phyloP scores from a whole-genome alignment of 1,139 yeast genomes.

The Nakaseomyces nivariensis region DNA sequence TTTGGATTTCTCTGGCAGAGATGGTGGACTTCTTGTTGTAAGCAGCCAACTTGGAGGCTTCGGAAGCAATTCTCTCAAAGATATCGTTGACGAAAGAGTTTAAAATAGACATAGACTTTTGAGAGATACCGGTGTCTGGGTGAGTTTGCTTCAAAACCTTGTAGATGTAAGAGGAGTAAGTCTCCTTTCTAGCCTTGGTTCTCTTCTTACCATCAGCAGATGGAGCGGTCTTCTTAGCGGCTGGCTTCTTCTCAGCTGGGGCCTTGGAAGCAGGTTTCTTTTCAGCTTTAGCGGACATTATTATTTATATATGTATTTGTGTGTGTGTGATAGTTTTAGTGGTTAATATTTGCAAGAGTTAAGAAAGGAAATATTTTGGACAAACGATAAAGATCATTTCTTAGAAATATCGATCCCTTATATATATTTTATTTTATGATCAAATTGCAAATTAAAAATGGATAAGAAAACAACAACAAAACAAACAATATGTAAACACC shows the following conservation, averaged over 20 bases:
- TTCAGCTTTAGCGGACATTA: conserved; percentile 78
- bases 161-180: conserved; percentile 97
- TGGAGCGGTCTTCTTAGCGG: conserved; percentile 87
- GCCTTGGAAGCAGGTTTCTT: conserved; percentile 99
- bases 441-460: no score
- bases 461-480: no score
- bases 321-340: conserved; percentile 7
- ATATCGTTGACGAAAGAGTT: conserved; percentile 97
- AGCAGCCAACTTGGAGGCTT: conserved; percentile 98
- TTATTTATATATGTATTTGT: conserved; percentile 11
- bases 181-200: conserved; percentile 95
- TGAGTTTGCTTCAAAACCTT: conserved; percentile 98
- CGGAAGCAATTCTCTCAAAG: conserved; percentile 91
- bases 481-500: no score
- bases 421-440: no score
- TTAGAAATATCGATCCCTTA: no score
- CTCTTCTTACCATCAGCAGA: conserved; percentile 81
- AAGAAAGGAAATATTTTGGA: no score
- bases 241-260: conserved; percentile 95
- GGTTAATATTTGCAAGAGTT: background rate
- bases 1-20: conserved; percentile 98
- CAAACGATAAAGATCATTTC: no score
- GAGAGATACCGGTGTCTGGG: conserved; percentile 99
- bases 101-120: conserved; percentile 98
- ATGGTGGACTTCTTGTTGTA: conserved; percentile 99